Conservation (phyloP, 306 rosid species). For the Trifolium dubium region DNA sequence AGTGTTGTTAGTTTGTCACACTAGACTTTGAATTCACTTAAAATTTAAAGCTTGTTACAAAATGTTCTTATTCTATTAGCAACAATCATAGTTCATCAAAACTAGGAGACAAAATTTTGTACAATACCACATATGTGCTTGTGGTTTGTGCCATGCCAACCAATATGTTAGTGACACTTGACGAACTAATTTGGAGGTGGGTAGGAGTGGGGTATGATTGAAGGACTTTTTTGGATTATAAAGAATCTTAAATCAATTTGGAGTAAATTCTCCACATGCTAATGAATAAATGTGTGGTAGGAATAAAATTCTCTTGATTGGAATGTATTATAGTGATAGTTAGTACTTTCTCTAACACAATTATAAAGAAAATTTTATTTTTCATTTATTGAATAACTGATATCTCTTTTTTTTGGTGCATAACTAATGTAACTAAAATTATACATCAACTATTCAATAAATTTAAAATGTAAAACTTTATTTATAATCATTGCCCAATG, state of each 20-base stretch:
- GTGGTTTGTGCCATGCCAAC: not conserved
- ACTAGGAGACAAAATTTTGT: not conserved
- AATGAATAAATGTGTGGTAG: conserved; percentile 1
- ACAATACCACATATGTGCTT: not conserved
- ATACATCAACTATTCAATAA: no score
- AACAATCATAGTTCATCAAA: conserved; percentile 18
- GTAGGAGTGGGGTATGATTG: not conserved
- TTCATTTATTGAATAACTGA: no score
- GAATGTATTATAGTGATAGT: conserved; percentile 16
- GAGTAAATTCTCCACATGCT: conserved; percentile 6
- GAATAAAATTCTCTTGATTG: conserved; percentile 3
- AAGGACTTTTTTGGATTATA: conserved; percentile 17
- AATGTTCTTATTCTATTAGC: not conserved
- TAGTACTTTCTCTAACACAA: not conserved
- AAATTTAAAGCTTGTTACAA: not conserved
- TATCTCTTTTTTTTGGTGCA: no score
- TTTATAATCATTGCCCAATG: no score
- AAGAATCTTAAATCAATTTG: conserved; percentile 5
- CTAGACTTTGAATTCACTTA: not conserved
- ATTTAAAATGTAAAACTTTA: no score
- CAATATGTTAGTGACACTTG: not conserved
- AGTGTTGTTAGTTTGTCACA: not conserved
- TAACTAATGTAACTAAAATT: no score
- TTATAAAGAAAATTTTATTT: no score
- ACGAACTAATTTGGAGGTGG: not conserved